Conservation (phyloP, 129 eudicot species). For the Saposhnikovia divaricata region DNA sequence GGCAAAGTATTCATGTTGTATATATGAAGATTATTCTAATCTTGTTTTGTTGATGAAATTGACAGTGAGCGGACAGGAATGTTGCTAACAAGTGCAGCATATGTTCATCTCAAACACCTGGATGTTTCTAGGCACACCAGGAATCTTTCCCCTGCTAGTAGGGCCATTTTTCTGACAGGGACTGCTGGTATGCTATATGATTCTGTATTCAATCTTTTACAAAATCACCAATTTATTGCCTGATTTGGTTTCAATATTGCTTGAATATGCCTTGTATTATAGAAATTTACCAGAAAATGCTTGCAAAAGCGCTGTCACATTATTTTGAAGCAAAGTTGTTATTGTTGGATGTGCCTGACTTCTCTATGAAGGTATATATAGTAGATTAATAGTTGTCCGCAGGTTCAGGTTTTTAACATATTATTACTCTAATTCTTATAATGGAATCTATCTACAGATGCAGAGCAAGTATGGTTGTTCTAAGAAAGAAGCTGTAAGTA, state of each 20-base stretch:
- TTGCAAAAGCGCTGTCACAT: conserved; percentile 79
- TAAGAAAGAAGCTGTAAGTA: no score
- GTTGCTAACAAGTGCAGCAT: conserved; percentile 83
- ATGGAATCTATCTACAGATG: no score
- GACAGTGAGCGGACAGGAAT: conserved; percentile 72
- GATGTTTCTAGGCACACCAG: conserved; percentile 76
- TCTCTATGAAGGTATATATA: no score
- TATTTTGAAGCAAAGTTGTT: conserved; percentile 66
- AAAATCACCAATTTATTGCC: conserved; percentile 7
- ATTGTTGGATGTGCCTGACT: no score
- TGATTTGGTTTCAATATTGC: conserved; percentile 5
- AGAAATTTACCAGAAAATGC: conserved; percentile 77
- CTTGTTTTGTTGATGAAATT: conserved; percentile 16
- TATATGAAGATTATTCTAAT: background rate
- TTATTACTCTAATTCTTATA: no score
- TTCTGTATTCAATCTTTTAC: conserved; percentile 3
- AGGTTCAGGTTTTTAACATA: no score
- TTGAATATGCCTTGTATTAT: background rate
- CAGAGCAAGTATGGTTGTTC: no score
- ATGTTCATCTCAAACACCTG: conserved; percentile 72
- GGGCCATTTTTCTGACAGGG: conserved; percentile 87
- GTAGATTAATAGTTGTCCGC: no score
- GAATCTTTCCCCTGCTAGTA: conserved; percentile 86
- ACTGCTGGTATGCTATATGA: conserved; percentile 56
- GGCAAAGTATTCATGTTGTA: background rate